phyloP scores from a whole-genome alignment of 2,329 filamentous ascomycete genomes.

The Mariannaea elegans region DNA sequence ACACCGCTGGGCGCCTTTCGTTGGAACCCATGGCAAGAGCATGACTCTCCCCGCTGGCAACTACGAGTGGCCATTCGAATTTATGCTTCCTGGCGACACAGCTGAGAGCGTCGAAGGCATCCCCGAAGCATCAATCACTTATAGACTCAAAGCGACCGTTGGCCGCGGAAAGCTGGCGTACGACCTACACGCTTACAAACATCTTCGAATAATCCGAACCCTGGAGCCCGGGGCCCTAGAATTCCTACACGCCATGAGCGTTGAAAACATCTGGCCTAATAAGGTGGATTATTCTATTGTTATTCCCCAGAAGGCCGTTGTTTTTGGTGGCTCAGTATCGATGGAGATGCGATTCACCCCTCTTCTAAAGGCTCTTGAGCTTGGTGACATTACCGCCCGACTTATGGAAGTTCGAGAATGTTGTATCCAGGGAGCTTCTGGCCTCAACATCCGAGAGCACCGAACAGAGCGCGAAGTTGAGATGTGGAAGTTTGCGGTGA shows the following conservation, averaged over 20 bases:
- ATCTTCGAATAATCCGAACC: slow-evolving; percentile 80
- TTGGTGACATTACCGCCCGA: slow-evolving; percentile 84
- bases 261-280: slow-evolving; percentile 97
- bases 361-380: slow-evolving; percentile 84
- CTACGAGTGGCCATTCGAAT: slow-evolving; percentile 85
- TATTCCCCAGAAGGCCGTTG: slow-evolving; percentile 91
- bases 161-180: slow-evolving; percentile 88
- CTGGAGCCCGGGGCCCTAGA: slow-evolving; percentile 80
- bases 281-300: slow-evolving; percentile 97
- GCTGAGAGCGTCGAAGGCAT: slow-evolving; percentile 93
- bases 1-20: slow-evolving; percentile 75
- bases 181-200: slow-evolving; percentile 83
- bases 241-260: slow-evolving; percentile 87
- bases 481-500: slow-evolving; percentile 64
- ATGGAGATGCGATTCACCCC: slow-evolving; percentile 90
- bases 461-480: slow-evolving; percentile 72
- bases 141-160: slow-evolving; percentile 90
- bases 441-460: slow-evolving; percentile 62
- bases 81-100: slow-evolving; percentile 74
- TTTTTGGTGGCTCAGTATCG: slow-evolving; percentile 87
- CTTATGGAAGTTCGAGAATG: slow-evolving; percentile 83
- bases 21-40: slow-evolving; percentile 63
- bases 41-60: slow-evolving; percentile 74
- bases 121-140: slow-evolving; percentile 85
- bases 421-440: slow-evolving; percentile 57